Percentiles rank a stretch among this genome's conserved stretches.
Conservation (phyloP, 2,329 filamentous ascomycete species). For the Talaromyces amestolkiae region DNA sequence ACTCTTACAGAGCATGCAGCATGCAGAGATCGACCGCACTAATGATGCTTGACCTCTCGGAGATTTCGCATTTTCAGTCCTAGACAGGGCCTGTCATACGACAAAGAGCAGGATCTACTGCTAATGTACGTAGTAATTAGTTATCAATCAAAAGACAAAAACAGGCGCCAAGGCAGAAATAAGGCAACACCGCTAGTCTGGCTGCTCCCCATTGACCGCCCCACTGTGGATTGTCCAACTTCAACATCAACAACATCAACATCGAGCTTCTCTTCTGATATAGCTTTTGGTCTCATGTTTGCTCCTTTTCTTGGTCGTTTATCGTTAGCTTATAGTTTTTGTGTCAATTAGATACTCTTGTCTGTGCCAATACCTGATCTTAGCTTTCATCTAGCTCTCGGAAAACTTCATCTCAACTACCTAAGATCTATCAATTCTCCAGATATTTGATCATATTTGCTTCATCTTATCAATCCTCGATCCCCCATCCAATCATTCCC, state of each 20-base stretch:
- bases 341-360: neutral
- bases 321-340: neutral
- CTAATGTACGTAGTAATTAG: no score
- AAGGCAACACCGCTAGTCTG: neutral
- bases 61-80: neutral
- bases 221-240: neutral
- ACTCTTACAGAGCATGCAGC: constrained; percentile 1
- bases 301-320: neutral
- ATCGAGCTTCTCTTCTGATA: neutral
- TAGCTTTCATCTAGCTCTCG: neutral
- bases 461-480: neutral
- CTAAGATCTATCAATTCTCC: neutral
- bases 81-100: no score
- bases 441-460: neutral
- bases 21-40: constrained; percentile 1
- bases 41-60: neutral
- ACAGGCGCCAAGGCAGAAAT: neutral
- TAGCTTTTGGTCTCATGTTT: neutral
- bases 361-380: neutral
- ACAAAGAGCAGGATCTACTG: no score
- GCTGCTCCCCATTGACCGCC: neutral
- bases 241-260: neutral
- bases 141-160: no score
- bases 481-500: neutral
- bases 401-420: neutral